phyloP scores from a whole-genome alignment of 75 land plant genomes.

The Larix kaempferi region DNA sequence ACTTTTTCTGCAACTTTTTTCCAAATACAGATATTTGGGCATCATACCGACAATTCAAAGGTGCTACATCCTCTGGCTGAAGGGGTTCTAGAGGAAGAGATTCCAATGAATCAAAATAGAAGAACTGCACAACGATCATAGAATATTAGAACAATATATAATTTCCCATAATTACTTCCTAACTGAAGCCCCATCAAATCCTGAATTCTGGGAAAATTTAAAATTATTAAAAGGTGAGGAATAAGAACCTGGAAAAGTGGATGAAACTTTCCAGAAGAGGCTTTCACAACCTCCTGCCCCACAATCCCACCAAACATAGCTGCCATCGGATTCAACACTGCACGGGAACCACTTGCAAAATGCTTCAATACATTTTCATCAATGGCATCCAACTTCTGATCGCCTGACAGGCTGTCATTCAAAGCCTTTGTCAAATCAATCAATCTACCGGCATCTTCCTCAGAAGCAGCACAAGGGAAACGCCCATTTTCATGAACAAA shows the following conservation, averaged over 20 bases:
- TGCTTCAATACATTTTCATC: slow-evolving; percentile 51
- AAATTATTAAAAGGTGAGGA: too few species aligned
- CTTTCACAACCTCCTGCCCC: slow-evolving; percentile 93
- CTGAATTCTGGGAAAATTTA: too few species aligned
- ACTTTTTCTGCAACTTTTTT: slow-evolving; percentile 64
- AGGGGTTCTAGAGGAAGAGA: slow-evolving; percentile 81
- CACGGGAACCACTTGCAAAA: slow-evolving; percentile 82
- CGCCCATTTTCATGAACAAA: slow-evolving; percentile 57
- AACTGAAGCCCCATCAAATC: too few species aligned
- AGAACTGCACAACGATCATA: slow-evolving; percentile 50
- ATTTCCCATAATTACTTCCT: neutral
- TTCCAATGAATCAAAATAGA: slow-evolving; percentile 92
- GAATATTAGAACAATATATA: neutral
- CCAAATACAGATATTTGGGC: slow-evolving; percentile 95
- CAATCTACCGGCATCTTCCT: slow-evolving; percentile 55
- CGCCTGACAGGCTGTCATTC: slow-evolving; percentile 50
- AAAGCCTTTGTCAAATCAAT: slow-evolving; percentile 34
- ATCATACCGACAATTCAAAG: slow-evolving; percentile 74
- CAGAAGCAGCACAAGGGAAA: slow-evolving; percentile 68
- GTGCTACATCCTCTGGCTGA: slow-evolving; percentile 45
- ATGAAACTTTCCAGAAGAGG: slow-evolving; percentile 93
- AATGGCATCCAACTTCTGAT: slow-evolving; percentile 50
- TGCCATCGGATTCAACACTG: slow-evolving; percentile 94
- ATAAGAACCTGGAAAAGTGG: slow-evolving; percentile 74
- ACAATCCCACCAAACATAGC: slow-evolving; percentile 96